Conservation (phyloP, 306 rosid species). For the Carpinus viminea region DNA sequence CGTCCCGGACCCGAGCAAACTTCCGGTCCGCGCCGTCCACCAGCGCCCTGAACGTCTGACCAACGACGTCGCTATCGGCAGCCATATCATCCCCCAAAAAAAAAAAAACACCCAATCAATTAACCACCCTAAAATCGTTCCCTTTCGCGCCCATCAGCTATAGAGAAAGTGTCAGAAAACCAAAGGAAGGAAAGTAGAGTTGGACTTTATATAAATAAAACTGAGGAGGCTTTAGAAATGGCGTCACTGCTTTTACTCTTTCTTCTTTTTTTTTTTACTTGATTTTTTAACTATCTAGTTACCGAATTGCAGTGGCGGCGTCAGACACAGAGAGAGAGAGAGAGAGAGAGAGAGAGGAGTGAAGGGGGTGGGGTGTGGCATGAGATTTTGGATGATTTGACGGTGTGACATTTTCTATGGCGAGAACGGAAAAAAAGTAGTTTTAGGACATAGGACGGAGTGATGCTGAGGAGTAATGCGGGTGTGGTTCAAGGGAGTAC, state of each 20-base stretch:
- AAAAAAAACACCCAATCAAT: neutral
- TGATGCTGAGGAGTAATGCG: too few relatives aligned
- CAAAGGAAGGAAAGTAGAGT: conserved; percentile 17
- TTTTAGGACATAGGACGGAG: neutral
- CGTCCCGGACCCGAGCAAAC: conserved; percentile 94
- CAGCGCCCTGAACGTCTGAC: conserved; percentile 77
- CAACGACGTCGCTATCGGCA: conserved; percentile 51
- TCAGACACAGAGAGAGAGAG: too few relatives aligned
- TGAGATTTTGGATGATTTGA: neutral
- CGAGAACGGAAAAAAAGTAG: neutral
- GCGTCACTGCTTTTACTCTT: conserved; percentile 15
- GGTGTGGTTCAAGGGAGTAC: neutral
- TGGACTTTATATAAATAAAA: conserved; percentile 22
- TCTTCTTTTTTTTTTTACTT: neutral
- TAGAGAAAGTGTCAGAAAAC: neutral
- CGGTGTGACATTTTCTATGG: neutral
- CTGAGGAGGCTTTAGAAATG: conserved; percentile 20
- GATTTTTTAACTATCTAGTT: neutral
- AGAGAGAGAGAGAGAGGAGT: too few relatives aligned
- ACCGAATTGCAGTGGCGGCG: conserved; percentile 15
- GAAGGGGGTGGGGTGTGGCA: neutral
- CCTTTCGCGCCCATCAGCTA: conserved; percentile 63
- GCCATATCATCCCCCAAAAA: conserved; percentile 18
- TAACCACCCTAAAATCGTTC: conserved; percentile 31
- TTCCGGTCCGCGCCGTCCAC: conserved; percentile 91